Evolutionary conservation across 2,329 filamentous ascomycete genomes (phyloP), one percentile per base, ranked within the genome.

Genomic region (Didymella exigua): DNA sequence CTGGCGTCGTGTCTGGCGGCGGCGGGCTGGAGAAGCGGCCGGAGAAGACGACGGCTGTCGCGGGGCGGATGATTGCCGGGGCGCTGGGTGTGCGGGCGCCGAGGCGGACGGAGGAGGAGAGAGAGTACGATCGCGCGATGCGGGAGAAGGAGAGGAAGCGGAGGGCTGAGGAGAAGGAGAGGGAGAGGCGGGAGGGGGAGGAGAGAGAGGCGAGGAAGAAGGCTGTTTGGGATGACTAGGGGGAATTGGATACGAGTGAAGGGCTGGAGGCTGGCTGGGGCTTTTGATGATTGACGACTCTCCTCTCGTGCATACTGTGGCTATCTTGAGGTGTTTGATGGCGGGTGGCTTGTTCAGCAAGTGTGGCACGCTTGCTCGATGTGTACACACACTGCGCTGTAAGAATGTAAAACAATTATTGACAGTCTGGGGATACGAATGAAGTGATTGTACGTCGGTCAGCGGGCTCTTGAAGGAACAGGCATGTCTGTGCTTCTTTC

Each of bases 21-120:
- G 6, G 54, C 64, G 14, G 54, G 21, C 61, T 67, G 26, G 69
- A 67, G 13, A 65, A 65, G 65, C 79, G 90, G 33, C 93, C 92
- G 0, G 93, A 96, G 77, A 99, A 96, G 81, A 96, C 93, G 59
- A 96, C 96, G 58, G 91, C 92, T 0, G 91, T 96, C 33, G 95
- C 95, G 5, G 85, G 89, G 58, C 82, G 95, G 55, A 83, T 99
- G 84, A 98, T 99, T 72, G 92, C 91, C 0, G 90, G 89, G 3
- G 92, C 90, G 0, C 78, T 98, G 62, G 95, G 95, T 0, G 84
- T 97, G 49, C 86, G 87, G 68, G 86, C 88, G 29, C 91, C 91
- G 27, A 89, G 86, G 78, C 84, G 88, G 74, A 97, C 91, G 1
- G 91, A 96, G 59, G 93, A 97, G 77, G 90, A 96, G 81, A 84